phyloP scores from a whole-genome alignment of 2,329 filamentous ascomycete genomes.

The Fusarium brachygibbosum region DNA sequence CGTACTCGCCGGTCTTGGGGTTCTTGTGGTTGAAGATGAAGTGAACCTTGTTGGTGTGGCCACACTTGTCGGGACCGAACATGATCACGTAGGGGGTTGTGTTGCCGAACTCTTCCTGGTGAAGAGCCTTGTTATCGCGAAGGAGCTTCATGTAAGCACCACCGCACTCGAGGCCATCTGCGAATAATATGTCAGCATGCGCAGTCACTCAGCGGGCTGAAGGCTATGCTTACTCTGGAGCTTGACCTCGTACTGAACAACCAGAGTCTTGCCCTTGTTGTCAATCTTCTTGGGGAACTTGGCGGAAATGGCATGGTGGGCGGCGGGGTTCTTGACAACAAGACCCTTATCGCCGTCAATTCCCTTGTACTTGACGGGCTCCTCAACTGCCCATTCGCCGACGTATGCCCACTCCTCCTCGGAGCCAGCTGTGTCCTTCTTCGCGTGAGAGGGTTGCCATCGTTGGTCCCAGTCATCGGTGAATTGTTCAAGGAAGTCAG shows the following conservation, averaged over 20 bases:
- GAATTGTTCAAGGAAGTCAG: constrained; percentile 98
- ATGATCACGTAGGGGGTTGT: constrained; percentile 98
- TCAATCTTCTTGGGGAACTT: constrained; percentile 98
- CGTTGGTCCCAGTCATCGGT: constrained; percentile 93
- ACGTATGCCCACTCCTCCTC: constrained; percentile 98
- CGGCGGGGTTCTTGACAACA: constrained; percentile 97
- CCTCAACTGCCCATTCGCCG: constrained; percentile 96
- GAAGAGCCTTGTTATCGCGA: constrained; percentile 95
- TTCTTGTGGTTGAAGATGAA: constrained; percentile 99
- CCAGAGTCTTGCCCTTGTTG: constrained; percentile 96
- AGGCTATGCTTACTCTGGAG: constrained; percentile 80
- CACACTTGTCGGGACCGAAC: constrained; percentile 99
- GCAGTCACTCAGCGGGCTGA: background rate
- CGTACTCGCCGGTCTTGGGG: constrained; percentile 99
- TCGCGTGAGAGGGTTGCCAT: constrained; percentile 96
- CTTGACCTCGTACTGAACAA: constrained; percentile 99
- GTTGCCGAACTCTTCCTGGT: constrained; percentile 98
- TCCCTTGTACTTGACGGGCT: constrained; percentile 89
- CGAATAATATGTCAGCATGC: constrained; percentile 51
- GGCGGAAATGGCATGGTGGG: constrained; percentile 98
- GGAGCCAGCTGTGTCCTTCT: constrained; percentile 84
- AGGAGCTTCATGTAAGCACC: constrained; percentile 99
- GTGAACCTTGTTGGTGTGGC: constrained; percentile 96
- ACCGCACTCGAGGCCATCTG: constrained; percentile 95
- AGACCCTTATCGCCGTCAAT: constrained; percentile 96